Conservation (phyloP, 768 basidiomycete genomes). For the Termitomyces sp. region DNA sequence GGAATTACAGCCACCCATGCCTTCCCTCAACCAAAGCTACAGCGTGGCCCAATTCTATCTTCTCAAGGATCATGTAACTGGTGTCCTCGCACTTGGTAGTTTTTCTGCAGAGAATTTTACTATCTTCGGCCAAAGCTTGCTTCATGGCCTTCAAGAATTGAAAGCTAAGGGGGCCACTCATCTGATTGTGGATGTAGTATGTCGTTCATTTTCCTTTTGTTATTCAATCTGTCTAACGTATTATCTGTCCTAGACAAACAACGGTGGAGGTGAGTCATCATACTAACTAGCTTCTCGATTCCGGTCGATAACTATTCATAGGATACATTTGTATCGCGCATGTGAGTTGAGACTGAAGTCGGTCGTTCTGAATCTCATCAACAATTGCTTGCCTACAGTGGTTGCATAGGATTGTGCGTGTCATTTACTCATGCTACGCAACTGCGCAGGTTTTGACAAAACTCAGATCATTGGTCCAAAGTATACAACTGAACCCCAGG, state of each 20-base stretch:
- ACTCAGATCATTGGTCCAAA: conserved; percentile 48
- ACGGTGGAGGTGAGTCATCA: conserved; percentile 28
- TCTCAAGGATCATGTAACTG: conserved; percentile 44
- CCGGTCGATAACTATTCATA: background rate
- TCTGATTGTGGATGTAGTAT: conserved; percentile 54
- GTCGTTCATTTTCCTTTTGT: conserved; percentile 10
- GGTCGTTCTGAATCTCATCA: background rate
- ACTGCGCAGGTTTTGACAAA: background rate
- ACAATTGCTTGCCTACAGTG: conserved; percentile 21
- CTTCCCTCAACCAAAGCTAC: conserved; percentile 38
- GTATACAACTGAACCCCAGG: conserved; percentile 44
- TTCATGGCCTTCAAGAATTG: conserved; percentile 41
- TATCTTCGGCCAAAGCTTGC: conserved; percentile 34
- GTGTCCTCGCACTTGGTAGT: conserved; percentile 55
- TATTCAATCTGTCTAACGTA: no score
- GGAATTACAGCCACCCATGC: conserved; percentile 30
- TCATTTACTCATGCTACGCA: background rate
- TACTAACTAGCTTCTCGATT: background rate
- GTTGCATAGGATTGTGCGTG: conserved; percentile 38
- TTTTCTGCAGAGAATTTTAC: conserved; percentile 44
- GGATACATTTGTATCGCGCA: conserved; percentile 57
- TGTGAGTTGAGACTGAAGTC: conserved; percentile 26
- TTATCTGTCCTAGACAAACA: conserved; percentile 31
- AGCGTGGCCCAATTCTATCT: conserved; percentile 52
- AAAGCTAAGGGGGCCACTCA: conserved; percentile 42